Evolutionary conservation across 495 filamentous ascomycete genomes (phyloP), one percentile per base, ranked within the genome.

Genomic region (Cenococcum geophilum): DNA sequence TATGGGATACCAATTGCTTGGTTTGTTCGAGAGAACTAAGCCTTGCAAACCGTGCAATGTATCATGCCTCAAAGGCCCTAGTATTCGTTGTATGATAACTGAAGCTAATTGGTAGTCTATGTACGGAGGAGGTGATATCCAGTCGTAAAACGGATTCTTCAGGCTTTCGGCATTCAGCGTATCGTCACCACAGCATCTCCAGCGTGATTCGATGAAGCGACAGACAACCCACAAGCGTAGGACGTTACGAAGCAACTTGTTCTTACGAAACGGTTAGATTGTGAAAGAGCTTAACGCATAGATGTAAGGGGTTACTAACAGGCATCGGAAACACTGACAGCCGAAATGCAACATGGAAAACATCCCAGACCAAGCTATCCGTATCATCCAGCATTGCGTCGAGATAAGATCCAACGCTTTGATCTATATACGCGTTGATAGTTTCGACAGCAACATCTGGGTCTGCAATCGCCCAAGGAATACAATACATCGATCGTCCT

Each of bases 31-130:
- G 60, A 70, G 68, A 60, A 76, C 56, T 0, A 72, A 68, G 14
- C 23, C 34, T 55, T 76, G 72, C 0, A 76, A 68, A 0, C 63
- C 67, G 16, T 68, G 62, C 4, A 76, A 67, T 1, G 73, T 68
- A 21, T 71, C 62, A 43, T 64, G 69, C 10, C 70, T 59, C 2
- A 76, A 65, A 14, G 73, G 73, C 1, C 6, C 43, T 1, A 76
- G 72, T 5, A 76, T 67, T 5, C 73, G 69, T 12, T 76, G 64
- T n/a, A 74, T 75, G 49, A 76, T 60, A 47, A 74, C 65, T 12
- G 74, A 74, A 0, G 73, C 73, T 9, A 73, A 61, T 62, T 76
- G 74, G 55, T 76, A 76, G 60, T 75, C 72, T 18, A 75, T 59
- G 36, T 72, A 76, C 0, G 74, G 71, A 14, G 74, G 74, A 2